Evolutionary conservation across 768 basidiomycete genomes (phyloP).

Genomic region (Leccinum boreale): DNA sequence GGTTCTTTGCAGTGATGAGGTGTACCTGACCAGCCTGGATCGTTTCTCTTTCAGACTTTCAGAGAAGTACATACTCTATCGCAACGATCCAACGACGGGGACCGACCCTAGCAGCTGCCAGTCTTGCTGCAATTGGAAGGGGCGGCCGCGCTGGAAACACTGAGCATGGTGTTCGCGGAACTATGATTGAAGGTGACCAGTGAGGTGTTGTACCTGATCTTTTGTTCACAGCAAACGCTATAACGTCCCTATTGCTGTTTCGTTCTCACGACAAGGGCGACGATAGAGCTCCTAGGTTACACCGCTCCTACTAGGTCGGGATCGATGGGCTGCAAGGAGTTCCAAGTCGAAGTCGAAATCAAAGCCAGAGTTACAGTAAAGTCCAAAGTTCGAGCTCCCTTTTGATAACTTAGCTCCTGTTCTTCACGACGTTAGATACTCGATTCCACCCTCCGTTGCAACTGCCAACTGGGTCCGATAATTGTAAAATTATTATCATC

Average conservation of each 20-base stretch:
- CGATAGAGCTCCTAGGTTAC: neutral
- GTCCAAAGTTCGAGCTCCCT: neutral
- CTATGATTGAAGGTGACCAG: neutral
- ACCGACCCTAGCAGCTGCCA: neutral
- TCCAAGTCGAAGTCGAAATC: neutral
- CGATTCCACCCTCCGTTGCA: neutral
- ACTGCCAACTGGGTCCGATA: neutral
- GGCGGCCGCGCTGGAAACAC: neutral
- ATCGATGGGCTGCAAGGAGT: neutral
- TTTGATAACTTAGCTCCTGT: neutral
- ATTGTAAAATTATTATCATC: too few species aligned
- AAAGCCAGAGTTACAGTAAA: neutral
- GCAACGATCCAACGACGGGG: neutral
- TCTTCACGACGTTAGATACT: neutral
- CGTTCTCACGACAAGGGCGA: too few species aligned
- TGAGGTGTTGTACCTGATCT: neutral
- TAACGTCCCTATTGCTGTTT: neutral
- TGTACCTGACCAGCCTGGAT: neutral
- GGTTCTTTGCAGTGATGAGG: neutral
- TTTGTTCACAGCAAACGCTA: neutral
- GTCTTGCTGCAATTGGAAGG: neutral
- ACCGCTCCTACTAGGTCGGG: neutral
- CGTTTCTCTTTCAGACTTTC: neutral
- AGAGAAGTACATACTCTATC: neutral
- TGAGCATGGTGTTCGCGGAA: neutral